phyloP scores from a whole-genome alignment of 495 filamentous ascomycete species.

The Pyrenula aspistea region DNA sequence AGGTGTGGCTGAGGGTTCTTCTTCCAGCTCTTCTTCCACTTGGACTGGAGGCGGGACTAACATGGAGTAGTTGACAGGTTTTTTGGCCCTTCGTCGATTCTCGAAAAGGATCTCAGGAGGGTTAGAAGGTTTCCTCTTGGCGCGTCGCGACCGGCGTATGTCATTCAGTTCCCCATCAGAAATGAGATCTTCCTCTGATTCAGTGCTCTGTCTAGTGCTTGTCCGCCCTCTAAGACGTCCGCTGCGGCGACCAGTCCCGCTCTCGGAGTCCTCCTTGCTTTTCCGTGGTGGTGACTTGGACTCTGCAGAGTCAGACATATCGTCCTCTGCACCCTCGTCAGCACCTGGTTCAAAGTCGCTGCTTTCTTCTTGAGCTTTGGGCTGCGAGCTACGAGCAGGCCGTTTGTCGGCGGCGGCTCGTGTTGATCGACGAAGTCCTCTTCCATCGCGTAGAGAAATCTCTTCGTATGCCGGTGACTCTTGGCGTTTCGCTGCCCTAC shows the following conservation, averaged over 20 bases:
- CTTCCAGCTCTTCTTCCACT: conserved; percentile 55
- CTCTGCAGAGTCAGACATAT: conserved; percentile 37
- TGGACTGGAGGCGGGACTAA: conserved; percentile 17
- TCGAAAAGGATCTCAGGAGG: not conserved
- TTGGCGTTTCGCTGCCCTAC: conserved; percentile 29
- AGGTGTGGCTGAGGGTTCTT: conserved; percentile 53
- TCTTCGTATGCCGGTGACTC: conserved; percentile 21
- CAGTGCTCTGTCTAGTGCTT: conserved; percentile 38
- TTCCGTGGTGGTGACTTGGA: conserved; percentile 31
- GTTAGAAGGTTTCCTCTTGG: conserved; percentile 38
- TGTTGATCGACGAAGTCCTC: conserved; percentile 29
- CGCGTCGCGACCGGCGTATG: conserved; percentile 46
- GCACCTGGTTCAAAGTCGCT: conserved; percentile 81
- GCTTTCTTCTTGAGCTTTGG: conserved; percentile 50
- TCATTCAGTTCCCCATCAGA: conserved; percentile 67
- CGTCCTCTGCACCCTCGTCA: conserved; percentile 54
- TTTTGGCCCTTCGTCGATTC: conserved; percentile 33
- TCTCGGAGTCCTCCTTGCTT: conserved; percentile 35
- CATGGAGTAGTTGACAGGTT: conserved; percentile 62
- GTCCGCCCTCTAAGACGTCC: conserved; percentile 35
- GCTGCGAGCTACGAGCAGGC: conserved; percentile 34
- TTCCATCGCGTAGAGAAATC: conserved; percentile 14
- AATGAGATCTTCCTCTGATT: conserved; percentile 33
- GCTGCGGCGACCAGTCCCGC: conserved; percentile 34
- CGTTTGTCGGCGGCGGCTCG: conserved; percentile 37